Percentiles rank a stretch among this genome's conserved stretches.
Conservation (phyloP, 768 basidiomycete genomes). For the Tylopilus rubrobrunneus region DNA sequence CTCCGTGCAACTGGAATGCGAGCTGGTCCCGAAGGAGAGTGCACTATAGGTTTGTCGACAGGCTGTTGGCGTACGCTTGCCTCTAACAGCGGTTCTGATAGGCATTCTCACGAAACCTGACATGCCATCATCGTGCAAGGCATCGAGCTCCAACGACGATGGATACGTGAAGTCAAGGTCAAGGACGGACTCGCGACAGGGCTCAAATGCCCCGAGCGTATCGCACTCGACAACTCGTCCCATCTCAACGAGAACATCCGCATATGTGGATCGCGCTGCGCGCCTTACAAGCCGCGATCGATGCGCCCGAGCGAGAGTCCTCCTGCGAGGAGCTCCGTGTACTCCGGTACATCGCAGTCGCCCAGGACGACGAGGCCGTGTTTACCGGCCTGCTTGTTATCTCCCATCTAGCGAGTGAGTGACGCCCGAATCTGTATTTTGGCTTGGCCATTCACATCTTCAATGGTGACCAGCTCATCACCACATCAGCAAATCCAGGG, state of each 20-base stretch:
- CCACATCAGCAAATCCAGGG: too few species aligned
- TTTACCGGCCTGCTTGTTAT: neutral
- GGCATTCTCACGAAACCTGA: too few species aligned
- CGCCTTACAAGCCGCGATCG: constrained; percentile 65
- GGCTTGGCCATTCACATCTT: too few species aligned
- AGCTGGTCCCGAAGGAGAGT: too few species aligned
- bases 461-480: too few species aligned
- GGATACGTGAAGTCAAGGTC: constrained; percentile 95
- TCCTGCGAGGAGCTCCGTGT: constrained; percentile 90
- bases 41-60: too few species aligned
- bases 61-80: too few species aligned
- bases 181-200: constrained; percentile 86
- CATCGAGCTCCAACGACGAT: constrained; percentile 93
- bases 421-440: too few species aligned
- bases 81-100: too few species aligned
- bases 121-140: constrained; percentile 81
- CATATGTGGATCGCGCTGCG: constrained; percentile 91
- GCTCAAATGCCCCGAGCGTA: constrained; percentile 85
- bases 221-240: constrained; percentile 85
- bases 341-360: constrained; percentile 67
- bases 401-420: too few species aligned
- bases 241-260: constrained; percentile 94
- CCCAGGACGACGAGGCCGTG: constrained; percentile 67
- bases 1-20: too few species aligned
- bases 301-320: constrained; percentile 64